Base-by-base conservation (phyloP, 768 basidiomycete genomes). In the Cyclocybe cylindracea region DNA sequence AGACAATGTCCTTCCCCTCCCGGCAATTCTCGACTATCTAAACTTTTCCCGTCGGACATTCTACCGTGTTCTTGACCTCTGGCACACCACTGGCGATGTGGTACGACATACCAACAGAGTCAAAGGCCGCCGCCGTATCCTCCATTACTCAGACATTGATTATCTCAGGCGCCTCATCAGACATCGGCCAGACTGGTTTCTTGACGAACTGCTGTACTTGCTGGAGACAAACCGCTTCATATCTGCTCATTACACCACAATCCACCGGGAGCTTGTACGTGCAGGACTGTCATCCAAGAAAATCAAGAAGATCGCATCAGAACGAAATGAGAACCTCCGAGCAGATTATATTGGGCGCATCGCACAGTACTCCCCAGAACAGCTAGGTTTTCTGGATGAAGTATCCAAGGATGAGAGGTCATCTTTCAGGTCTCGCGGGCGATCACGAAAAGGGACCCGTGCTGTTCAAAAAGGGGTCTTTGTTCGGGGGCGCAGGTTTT, bases 381-480 rank as follows among this genome's bases (percentile, higher is more conserved):
- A 73, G 41, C 56, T 75, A 8, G 67, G 66, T 0, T 72, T 74
- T 48, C 46, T 73, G 9, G 67, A 73, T 48, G 66, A 74, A 46
- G 61, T 61, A 1, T 70, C 67, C 0, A 69, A 69, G 53, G 64
- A 71, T 56, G 63, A 68, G 10, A 43, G 57, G 11, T 67, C 66
- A 1, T 13, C 46, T 16, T 44, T 31, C 5, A 35, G 67, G 8
- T 19, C 49, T 3, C 39, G 48, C 44, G 69, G 68, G 10, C 41
- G 61, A 19, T 51, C 66, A 5, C 48, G 19, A 40, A 67, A 55
- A 47, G 62, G 70, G 2, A 31, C 14, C 13, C 14, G 63, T 3
- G 69, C 68, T 19, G 36, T 46, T 18, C 56, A 62, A 54, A 61
- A 59, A 53, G 54, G 61, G n/a, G 19, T 54, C 48, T 72, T 72